These are phyloP conservation scores for Raphanus raphanistrum DNA, from an alignment of 345 rosid species.

Conservation along the genomic window DNA sequence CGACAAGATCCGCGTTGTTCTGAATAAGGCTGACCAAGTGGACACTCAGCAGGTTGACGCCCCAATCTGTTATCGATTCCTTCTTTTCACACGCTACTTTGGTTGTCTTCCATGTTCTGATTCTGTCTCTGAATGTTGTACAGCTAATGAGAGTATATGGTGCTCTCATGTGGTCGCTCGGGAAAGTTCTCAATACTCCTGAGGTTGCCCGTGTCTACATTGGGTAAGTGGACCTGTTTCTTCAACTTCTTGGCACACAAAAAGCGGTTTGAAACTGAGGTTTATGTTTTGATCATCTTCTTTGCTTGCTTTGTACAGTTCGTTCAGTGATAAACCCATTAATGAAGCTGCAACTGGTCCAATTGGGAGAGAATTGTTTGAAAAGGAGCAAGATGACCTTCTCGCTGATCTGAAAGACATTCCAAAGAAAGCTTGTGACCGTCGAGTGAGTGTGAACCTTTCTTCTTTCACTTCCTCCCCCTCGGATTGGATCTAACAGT, in stretches of 20 bases:
- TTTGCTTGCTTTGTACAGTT: slow-evolving; percentile 48
- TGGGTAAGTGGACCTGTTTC: slow-evolving; percentile 53
- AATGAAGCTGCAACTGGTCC: slow-evolving; percentile 79
- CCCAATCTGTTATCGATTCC: slow-evolving; percentile 4
- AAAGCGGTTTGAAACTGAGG: slow-evolving; percentile 17
- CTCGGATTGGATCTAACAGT: slow-evolving; percentile 7
- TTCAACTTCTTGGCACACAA: neutral
- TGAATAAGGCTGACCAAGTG: slow-evolving; percentile 94
- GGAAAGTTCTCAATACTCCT: slow-evolving; percentile 93
- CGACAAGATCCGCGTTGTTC: slow-evolving; percentile 94
- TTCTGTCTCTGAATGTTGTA: slow-evolving; percentile 14
- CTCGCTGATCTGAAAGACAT: slow-evolving; percentile 85
- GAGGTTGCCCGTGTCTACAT: slow-evolving; percentile 94
- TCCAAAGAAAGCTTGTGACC: slow-evolving; percentile 98
- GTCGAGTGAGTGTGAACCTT: slow-evolving; percentile 64
- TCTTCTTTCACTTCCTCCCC: neutral
- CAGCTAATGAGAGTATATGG: slow-evolving; percentile 99
- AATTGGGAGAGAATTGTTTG: slow-evolving; percentile 86
- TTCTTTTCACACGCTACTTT: neutral
- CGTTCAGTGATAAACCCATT: slow-evolving; percentile 92
- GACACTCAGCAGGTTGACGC: slow-evolving; percentile 80
- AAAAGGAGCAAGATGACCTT: slow-evolving; percentile 94
- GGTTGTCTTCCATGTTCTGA: slow-evolving; percentile 8
- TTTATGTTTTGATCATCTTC: slow-evolving; percentile 9
- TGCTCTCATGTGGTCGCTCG: slow-evolving; percentile 99